These are phyloP conservation scores for Jatropha podagrica DNA, from an alignment of 441 rosid genomes.

Conservation along the genomic window DNA sequence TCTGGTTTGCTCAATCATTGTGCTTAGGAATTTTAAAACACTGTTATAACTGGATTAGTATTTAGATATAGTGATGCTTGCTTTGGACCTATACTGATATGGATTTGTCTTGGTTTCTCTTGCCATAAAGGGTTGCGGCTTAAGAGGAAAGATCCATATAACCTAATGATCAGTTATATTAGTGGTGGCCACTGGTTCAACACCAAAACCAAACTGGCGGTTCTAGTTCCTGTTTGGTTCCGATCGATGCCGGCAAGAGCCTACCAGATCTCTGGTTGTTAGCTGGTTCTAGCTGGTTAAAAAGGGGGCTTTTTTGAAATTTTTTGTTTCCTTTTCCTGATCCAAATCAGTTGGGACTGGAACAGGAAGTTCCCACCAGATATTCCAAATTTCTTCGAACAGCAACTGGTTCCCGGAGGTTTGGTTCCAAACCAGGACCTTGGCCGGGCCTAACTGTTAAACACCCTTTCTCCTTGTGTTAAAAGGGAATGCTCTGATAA, in stretches of 20 bases:
- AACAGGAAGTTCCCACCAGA: too few relatives aligned
- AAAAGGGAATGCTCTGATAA: neutral
- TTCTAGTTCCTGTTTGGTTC: too few relatives aligned
- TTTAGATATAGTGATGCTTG: neutral
- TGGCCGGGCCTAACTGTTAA: neutral
- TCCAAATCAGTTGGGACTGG: too few relatives aligned
- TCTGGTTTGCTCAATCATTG: neutral
- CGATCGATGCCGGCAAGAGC: too few relatives aligned
- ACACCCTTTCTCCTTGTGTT: neutral
- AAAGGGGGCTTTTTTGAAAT: too few relatives aligned
- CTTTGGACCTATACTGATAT: neutral
- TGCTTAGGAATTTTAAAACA: slow-evolving; percentile 10
- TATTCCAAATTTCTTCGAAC: too few relatives aligned
- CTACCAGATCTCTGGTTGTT: too few relatives aligned
- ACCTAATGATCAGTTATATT: neutral
- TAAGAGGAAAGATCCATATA: neutral
- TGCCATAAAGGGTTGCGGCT: neutral
- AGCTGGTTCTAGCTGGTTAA: too few relatives aligned
- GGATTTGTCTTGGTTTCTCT: neutral
- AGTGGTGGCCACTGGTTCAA: too few relatives aligned
- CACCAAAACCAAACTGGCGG: too few relatives aligned
- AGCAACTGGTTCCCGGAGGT: neutral
- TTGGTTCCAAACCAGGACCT: too few relatives aligned
- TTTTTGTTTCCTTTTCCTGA: too few relatives aligned
- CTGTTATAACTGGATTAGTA: neutral